Conservation (phyloP, 208 protist genomes). For the Porcisia deanei region DNA sequence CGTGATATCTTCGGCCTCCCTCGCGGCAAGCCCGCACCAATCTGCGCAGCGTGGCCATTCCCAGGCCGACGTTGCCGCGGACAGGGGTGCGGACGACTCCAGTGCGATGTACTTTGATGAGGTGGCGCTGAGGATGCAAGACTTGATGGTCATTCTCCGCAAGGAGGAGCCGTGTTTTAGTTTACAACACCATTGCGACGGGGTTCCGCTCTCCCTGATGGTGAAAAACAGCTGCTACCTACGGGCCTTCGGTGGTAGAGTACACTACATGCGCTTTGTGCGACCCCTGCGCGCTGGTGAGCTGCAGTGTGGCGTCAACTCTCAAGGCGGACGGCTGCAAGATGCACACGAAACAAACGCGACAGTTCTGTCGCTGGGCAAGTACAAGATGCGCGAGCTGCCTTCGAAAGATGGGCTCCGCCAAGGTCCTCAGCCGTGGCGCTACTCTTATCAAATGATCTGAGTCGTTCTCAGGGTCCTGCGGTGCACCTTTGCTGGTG, state of each 20-base stretch:
- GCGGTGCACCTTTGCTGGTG: not conserved
- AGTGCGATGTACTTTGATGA: constrained; percentile 68
- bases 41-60: constrained; percentile 28
- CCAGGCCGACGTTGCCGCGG: constrained; percentile 7
- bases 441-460: constrained; percentile 58
- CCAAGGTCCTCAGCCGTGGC: constrained; percentile 80
- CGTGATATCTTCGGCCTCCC: constrained; percentile 23
- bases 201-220: constrained; percentile 77
- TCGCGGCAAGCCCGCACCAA: not conserved
- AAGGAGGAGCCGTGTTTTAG: constrained; percentile 59
- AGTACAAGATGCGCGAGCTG: constrained; percentile 87
- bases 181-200: constrained; percentile 60
- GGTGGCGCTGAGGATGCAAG: constrained; percentile 47
- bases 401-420: constrained; percentile 78
- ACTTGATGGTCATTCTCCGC: constrained; percentile 64
- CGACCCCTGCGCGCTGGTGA: constrained; percentile 22
- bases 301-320: not conserved
- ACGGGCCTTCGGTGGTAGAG: constrained; percentile 54
- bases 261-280: constrained; percentile 82
- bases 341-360: not conserved
- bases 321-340: not conserved
- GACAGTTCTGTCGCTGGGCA: constrained; percentile 44
- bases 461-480: constrained; percentile 2
- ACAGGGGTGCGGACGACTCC: constrained; percentile 36
- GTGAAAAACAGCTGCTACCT: constrained; percentile 83